Evolutionary conservation across 163 green algal genomes (phyloP).

Genomic region (Trebouxia gelatinosa): DNA sequence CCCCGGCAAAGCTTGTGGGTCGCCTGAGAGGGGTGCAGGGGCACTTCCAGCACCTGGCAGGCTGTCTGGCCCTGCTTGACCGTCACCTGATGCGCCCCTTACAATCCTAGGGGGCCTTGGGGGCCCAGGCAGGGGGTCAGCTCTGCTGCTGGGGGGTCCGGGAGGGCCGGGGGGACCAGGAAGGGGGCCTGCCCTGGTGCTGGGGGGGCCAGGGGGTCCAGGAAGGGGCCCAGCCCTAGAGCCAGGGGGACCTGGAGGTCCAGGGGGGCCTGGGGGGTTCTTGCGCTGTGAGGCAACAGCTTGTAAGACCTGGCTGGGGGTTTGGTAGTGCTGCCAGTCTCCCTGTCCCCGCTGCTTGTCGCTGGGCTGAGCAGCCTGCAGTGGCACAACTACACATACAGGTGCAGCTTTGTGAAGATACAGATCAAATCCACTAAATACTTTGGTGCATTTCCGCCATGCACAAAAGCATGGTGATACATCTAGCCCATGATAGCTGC

Average conservation of each 20-base stretch:
- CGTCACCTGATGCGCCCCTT: neutral
- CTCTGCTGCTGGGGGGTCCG: neutral
- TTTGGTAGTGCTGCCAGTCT: slow-evolving; percentile 77
- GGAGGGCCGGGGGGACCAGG: slow-evolving; percentile 20
- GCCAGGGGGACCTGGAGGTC: slow-evolving; percentile 25
- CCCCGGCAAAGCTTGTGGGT: neutral
- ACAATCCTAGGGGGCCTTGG: slow-evolving; percentile 1
- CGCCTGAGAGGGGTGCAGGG: slow-evolving; percentile 1
- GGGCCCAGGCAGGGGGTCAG: slow-evolving; percentile 5
- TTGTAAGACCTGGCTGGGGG: slow-evolving; percentile 62
- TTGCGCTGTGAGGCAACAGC: slow-evolving; percentile 48
- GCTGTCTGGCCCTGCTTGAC: neutral
- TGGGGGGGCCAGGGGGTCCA: slow-evolving; percentile 25
- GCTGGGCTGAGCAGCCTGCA: neutral
- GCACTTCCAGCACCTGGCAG: no score
- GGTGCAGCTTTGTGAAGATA: no score
- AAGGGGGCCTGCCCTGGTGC: neutral
- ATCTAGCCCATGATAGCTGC: no score
- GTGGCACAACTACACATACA: no score
- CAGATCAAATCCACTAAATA: no score
- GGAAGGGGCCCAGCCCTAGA: slow-evolving; percentile 10
- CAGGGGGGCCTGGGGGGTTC: slow-evolving; percentile 4
- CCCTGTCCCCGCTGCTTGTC: slow-evolving; percentile 50
- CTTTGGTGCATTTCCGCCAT: no score
- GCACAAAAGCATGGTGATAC: no score